Percentiles rank a stretch among this genome's conserved stretches.
Evolutionary conservation across 1,284 basidiomycete genomes (phyloP).

Genomic region (Exobasidium cylindrosporum): DNA sequence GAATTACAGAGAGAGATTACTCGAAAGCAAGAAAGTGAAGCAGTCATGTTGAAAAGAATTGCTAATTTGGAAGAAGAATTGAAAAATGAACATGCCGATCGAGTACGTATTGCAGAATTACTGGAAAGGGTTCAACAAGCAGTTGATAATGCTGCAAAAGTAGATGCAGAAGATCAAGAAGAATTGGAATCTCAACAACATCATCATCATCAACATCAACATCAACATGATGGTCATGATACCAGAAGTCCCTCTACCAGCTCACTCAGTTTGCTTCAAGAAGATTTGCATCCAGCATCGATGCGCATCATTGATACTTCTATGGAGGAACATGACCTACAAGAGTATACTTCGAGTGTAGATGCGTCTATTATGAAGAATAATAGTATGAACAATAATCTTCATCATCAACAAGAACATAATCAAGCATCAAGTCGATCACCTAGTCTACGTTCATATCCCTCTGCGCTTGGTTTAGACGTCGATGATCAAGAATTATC

Average conservation of each 20-base stretch:
- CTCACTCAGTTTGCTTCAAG: conserved; percentile 15
- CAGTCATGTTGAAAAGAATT: not conserved
- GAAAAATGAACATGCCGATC: conserved; percentile 9
- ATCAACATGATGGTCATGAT: not conserved
- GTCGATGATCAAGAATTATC: conserved; percentile 4
- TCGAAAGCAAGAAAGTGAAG: conserved; percentile 23
- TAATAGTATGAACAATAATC: not conserved
- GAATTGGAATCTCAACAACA: not conserved
- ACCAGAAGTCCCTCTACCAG: not conserved
- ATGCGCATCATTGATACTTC: conserved; percentile 6
- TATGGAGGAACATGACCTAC: not conserved
- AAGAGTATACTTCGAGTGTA: not conserved
- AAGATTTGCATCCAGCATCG: conserved; percentile 12
- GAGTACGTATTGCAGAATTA: conserved; percentile 13
- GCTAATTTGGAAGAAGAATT: conserved; percentile 8
- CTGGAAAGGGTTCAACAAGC: conserved; percentile 13
- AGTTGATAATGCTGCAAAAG: conserved; percentile 13
- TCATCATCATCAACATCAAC: not conserved
- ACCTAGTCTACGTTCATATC: conserved; percentile 4
- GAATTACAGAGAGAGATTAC: conserved; percentile 41
- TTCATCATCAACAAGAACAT: not conserved
- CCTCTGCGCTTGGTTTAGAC: not conserved
- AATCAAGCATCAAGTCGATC: not conserved
- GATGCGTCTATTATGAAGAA: not conserved
- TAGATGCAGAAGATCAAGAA: conserved; percentile 4